Conservation (phyloP, 1,284 basidiomycete species). For the Gastroboletus turbinatus region DNA sequence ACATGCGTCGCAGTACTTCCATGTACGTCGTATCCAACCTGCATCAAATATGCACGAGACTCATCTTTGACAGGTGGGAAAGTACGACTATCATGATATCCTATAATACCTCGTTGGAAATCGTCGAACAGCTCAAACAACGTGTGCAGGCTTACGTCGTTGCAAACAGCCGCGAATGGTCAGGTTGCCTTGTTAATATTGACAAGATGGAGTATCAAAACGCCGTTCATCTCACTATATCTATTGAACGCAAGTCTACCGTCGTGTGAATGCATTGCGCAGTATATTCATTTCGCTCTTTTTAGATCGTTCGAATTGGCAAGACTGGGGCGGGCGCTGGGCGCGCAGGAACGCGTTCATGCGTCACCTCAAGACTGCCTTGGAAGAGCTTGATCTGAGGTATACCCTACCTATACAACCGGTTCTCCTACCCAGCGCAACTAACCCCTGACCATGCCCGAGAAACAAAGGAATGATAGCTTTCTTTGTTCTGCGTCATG, state of each 20-base stretch:
- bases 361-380: slow-evolving; percentile 63
- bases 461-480: not conserved
- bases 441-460: not conserved
- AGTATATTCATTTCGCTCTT: slow-evolving; percentile 13
- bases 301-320: slow-evolving; percentile 78
- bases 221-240: slow-evolving; percentile 63
- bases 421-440: slow-evolving; percentile 48
- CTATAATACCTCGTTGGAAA: slow-evolving; percentile 66
- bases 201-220: slow-evolving; percentile 80
- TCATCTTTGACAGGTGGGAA: slow-evolving; percentile 62
- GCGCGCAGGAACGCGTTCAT: slow-evolving; percentile 68
- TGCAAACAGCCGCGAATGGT: slow-evolving; percentile 76
- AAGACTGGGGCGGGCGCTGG: slow-evolving; percentile 85
- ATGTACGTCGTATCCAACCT: slow-evolving; percentile 47
- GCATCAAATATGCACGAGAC: slow-evolving; percentile 9
- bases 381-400: slow-evolving; percentile 71
- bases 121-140: slow-evolving; percentile 64
- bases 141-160: slow-evolving; percentile 62
- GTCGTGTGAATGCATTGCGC: not conserved
- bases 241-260: slow-evolving; percentile 68
- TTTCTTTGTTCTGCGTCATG: not conserved
- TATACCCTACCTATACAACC: slow-evolving; percentile 76
- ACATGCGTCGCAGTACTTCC: slow-evolving; percentile 70
- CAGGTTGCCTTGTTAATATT: slow-evolving; percentile 57
- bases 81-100: slow-evolving; percentile 62